phyloP scores from a whole-genome alignment of 2,329 filamentous ascomycete genomes.

The Pseudogymnoascus sp. region DNA sequence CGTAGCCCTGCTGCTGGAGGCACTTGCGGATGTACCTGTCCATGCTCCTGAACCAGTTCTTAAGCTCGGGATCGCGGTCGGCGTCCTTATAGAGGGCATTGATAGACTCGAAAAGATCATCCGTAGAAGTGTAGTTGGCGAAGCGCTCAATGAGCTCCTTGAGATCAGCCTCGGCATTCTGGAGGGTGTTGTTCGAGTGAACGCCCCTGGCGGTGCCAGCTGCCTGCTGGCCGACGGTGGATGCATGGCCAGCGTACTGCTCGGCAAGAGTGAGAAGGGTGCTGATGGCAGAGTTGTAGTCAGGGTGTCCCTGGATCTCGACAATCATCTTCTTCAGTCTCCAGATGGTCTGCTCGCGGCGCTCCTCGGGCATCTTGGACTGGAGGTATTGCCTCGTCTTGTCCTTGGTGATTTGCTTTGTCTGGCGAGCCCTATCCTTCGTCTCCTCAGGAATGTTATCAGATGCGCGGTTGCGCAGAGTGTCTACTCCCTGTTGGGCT shows the following conservation, averaged over 20 bases:
- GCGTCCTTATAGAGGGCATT: slow-evolving; percentile 80
- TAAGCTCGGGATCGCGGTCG: slow-evolving; percentile 77
- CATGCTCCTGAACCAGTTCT: slow-evolving; percentile 77
- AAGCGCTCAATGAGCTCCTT: slow-evolving; percentile 89
- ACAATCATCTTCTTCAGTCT: slow-evolving; percentile 97
- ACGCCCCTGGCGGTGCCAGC: slow-evolving; percentile 64
- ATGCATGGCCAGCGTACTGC: slow-evolving; percentile 71
- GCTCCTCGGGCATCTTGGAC: slow-evolving; percentile 84
- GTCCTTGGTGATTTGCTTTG: slow-evolving; percentile 37
- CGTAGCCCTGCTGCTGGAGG: slow-evolving; percentile 82
- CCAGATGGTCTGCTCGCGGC: slow-evolving; percentile 84
- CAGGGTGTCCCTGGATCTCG: slow-evolving; percentile 89
- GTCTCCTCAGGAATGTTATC: slow-evolving; percentile 54
- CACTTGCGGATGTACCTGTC: slow-evolving; percentile 73
- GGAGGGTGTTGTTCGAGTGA: slow-evolving; percentile 53
- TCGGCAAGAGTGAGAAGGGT: slow-evolving; percentile 79
- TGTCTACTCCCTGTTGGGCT: slow-evolving; percentile 29
- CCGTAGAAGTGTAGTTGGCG: slow-evolving; percentile 83
- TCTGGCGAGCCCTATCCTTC: slow-evolving; percentile 43
- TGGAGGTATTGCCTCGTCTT: slow-evolving; percentile 66
- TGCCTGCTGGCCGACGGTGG: slow-evolving; percentile 53
- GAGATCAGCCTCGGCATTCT: slow-evolving; percentile 68
- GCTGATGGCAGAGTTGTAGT: slow-evolving; percentile 87
- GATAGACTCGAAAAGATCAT: slow-evolving; percentile 78
- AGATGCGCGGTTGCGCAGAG: slow-evolving; percentile 46